Evolutionary conservation across 2,329 filamentous ascomycete species (phyloP).

Genomic region (Aaosphaeria pasadenensis): DNA sequence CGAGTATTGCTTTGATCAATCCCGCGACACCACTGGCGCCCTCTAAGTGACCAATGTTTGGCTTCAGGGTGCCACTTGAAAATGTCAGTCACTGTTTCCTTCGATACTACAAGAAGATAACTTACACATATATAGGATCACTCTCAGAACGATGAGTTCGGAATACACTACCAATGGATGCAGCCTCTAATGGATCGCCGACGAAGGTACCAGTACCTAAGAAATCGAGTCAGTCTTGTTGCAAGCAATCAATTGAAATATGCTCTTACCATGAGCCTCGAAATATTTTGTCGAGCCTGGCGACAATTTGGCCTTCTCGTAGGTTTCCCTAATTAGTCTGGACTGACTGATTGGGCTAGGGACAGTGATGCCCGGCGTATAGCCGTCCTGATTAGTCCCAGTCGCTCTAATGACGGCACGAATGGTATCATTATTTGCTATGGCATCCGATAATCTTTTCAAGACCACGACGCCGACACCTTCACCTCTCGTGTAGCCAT

Average conservation of each 20-base stretch:
- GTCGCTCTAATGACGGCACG: constrained; percentile 37
- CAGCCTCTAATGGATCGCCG: constrained; percentile 2
- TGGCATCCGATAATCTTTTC: constrained; percentile 55
- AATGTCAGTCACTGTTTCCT: background rate
- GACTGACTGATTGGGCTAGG: constrained; percentile 51
- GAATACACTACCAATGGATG: background rate
- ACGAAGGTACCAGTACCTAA: constrained; percentile 14
- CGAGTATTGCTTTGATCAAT: constrained; percentile 36
- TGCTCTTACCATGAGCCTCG: constrained; percentile 7
- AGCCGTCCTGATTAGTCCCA: constrained; percentile 47
- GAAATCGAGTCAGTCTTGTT: background rate
- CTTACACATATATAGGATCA: background rate
- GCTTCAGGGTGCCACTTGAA: constrained; percentile 15
- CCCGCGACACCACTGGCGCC: constrained; percentile 34
- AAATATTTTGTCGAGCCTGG: constrained; percentile 4
- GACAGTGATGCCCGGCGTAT: constrained; percentile 52
- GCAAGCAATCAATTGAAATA: background rate
- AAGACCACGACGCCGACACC: constrained; percentile 54
- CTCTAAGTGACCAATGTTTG: constrained; percentile 41
- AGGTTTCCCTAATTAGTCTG: constrained; percentile 1
- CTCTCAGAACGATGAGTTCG: background rate
- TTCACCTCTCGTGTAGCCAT: constrained; percentile 39
- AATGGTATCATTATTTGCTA: constrained; percentile 54
- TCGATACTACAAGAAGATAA: too few relatives aligned
- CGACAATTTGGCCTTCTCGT: constrained; percentile 1